Base-by-base conservation (phyloP, 257 asterid species). In the Ligustrum vulgare region DNA sequence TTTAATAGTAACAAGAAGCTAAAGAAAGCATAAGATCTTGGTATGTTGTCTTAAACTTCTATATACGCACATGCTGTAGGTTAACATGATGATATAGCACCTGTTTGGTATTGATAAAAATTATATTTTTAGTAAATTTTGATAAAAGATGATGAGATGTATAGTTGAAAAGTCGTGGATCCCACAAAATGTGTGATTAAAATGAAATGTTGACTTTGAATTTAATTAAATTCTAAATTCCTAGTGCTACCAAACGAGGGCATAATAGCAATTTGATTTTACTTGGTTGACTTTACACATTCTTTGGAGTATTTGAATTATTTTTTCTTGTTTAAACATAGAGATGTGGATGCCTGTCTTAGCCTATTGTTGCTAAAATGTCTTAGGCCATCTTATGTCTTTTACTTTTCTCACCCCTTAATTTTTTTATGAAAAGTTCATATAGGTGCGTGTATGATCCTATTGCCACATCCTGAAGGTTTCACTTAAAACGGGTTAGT, bases 21-120 rank as follows among this genome's bases (percentile, higher is more conserved):
- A 76, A 95, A 88, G 91, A 93, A 90, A 88, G 96, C 99, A 33
- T 98, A 95, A 86, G 98, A 95, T 54, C 97, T 91, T 36, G 98
- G 99, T 93, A 87, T 4, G 87, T 65, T 74, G 63, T 36, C 45
- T 20, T 33, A 28, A 67, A 73, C 67, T 71, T 74, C 63, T 39
- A 68, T 33, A 69, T 10, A 43, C 54, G 18, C 33, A 41, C 69
- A 47, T 33, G 49, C 51, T 68, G 32, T 9, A 75, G 67, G 22
- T 66, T 49, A 25, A 49, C 10, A 1, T 0, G 8, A 10, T 60
- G 1, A 23, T 25, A 7, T 51, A 16, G 31, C 31, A 0, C 31
- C 1, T 28, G 31, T 28, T 28, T 28, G 1, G 31, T 28, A 28
- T 28, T 28, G 31, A 28, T 28, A 28, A 28, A 28, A 28, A 0